Conservation (phyloP, 1,284 basidiomycete species). For the Ceratobasidium sp. region DNA sequence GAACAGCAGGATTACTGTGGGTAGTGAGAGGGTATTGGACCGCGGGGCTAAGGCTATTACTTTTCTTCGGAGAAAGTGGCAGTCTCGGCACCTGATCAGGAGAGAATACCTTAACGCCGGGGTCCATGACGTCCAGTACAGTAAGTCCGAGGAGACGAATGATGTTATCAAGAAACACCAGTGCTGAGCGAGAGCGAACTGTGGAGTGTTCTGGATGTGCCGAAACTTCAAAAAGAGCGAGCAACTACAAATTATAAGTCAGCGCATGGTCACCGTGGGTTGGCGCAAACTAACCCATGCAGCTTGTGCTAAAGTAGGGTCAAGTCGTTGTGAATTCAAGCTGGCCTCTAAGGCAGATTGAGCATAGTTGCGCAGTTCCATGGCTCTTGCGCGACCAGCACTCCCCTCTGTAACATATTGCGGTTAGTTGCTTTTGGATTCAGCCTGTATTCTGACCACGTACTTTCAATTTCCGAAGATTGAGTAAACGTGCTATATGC, state of each 20-base stretch:
- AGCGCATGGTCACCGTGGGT: slow-evolving; percentile 44
- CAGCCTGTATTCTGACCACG: not conserved
- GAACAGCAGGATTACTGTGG: slow-evolving; percentile 8
- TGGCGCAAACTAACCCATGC: slow-evolving; percentile 70
- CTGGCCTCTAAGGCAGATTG: slow-evolving; percentile 80
- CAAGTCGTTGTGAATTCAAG: slow-evolving; percentile 75
- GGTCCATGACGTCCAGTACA: slow-evolving; percentile 69
- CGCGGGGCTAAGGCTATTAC: slow-evolving; percentile 54
- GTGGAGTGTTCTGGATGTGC: slow-evolving; percentile 72
- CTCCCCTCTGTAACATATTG: slow-evolving; percentile 52
- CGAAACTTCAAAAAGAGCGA: slow-evolving; percentile 79
- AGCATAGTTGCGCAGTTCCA: slow-evolving; percentile 73
- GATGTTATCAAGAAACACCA: slow-evolving; percentile 74
- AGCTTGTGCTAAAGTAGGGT: slow-evolving; percentile 77
- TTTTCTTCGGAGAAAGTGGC: slow-evolving; percentile 60
- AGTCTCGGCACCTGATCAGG: slow-evolving; percentile 63
- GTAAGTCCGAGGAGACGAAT: slow-evolving; percentile 73
- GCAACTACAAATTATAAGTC: slow-evolving; percentile 62
- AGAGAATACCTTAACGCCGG: slow-evolving; percentile 68
- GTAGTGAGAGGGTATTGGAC: slow-evolving; percentile 53
- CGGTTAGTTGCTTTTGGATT: not conserved
- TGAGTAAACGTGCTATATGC: slow-evolving; percentile 77
- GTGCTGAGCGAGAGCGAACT: slow-evolving; percentile 68
- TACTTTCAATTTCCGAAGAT: slow-evolving; percentile 70
- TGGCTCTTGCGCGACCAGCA: slow-evolving; percentile 60